Evolutionary conservation across 2,329 filamentous ascomycete genomes (phyloP), one percentile per base, ranked within the genome.

Genomic region (Diaporthe batatas): DNA sequence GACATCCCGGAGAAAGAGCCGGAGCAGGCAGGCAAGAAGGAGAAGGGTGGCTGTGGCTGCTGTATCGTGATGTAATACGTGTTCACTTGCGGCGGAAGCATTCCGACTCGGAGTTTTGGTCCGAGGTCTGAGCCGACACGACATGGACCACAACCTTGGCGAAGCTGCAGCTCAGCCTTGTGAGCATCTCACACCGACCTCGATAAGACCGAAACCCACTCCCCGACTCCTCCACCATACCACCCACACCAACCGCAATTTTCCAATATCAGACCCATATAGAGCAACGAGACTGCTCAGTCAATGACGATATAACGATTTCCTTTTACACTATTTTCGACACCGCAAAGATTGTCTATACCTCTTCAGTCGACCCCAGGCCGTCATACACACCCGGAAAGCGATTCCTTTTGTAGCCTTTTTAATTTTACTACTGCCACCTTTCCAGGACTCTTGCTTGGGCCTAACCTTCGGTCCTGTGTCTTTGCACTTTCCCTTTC

Each of bases 31-130:
- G 81, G 83, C 74, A 82, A 87, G 76, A 84, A 86, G 77, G 86
- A 90, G 77, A 86, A 90, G 77, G 88, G 86, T 75, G 88, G 90
- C 14, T 92, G 92, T 77, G 91, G 89, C 73, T 93, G 92, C 81
- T 95, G 93, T 82, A 85, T 94, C 74, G 88, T 95, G 76, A 94
- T 94, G 93, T 94, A 86, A 89, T 76, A n/a, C 29, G 25, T 44
- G n/a, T 23, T 54, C 34, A 64, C 49, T 29, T 29, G 18, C 55
- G 39, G 34, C 21, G 10, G n/a, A 69, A 39, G 49, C 32, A n/a
- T 44, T 29, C 29, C 49, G 10, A n/a, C 23, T 51, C 2, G 44
- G 47, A 21, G 44, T 23, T 32, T 25, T 29, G 44, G 44, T 12
- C 44, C 1, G n/a, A 5, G 8, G 14, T 16, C 11, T 11, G 16